Conservation (phyloP, 305 asterid genomes). For the Fraxinus dipetala region DNA sequence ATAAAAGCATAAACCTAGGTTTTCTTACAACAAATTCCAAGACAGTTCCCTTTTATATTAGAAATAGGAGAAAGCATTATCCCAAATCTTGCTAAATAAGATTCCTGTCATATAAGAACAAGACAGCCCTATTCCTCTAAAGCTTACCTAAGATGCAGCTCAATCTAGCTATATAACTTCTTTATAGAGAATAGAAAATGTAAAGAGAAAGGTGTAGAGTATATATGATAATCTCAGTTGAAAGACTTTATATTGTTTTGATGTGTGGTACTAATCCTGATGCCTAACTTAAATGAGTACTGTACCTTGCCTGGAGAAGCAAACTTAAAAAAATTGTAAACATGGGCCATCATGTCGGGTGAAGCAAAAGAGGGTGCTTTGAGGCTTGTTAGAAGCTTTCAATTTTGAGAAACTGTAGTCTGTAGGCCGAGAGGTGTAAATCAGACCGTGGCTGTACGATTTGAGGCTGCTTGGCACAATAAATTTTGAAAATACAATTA, state of each 20-base stretch:
- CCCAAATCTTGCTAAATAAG: not conserved
- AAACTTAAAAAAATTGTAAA: constrained; percentile 37
- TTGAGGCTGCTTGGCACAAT: not conserved
- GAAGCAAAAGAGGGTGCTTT: constrained; percentile 21
- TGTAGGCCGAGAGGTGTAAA: not conserved
- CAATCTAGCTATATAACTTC: constrained; percentile 20
- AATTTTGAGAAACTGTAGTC: constrained; percentile 20
- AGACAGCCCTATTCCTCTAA: constrained; percentile 39
- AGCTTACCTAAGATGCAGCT: constrained; percentile 28
- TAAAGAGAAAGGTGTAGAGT: constrained; percentile 23
- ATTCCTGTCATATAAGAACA: constrained; percentile 32
- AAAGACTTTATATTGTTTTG: constrained; percentile 3
- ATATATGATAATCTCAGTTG: constrained; percentile 30
- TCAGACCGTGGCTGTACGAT: not conserved
- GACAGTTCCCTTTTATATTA: constrained; percentile 1
- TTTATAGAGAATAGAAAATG: constrained; percentile 35
- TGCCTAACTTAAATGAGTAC: constrained; percentile 63
- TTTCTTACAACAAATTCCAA: not conserved
- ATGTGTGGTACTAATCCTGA: constrained; percentile 32
- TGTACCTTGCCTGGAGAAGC: constrained; percentile 50
- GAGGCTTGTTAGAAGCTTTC: constrained; percentile 27
- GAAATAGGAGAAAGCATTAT: not conserved
- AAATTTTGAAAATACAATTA: not conserved
- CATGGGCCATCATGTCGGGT: constrained; percentile 56
- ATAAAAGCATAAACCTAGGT: not conserved